Evolutionary conservation across 169 alveolate species (phyloP), one percentile per base, ranked within the genome.

Genomic region (Plasmodium ovale): DNA sequence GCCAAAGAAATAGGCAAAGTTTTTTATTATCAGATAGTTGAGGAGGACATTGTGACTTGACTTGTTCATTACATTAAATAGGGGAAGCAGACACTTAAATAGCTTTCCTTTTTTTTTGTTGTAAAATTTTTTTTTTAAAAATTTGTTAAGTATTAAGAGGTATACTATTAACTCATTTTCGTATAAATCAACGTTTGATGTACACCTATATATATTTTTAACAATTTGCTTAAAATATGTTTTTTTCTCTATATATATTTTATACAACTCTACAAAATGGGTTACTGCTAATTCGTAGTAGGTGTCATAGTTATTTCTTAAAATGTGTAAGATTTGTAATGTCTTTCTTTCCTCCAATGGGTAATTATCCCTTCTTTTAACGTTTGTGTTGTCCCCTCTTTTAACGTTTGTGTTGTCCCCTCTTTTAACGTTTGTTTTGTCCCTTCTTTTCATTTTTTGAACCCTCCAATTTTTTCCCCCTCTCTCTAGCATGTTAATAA

Each of bases 41-140:
- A 85, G 19, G 3, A 85, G 67, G 9, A 19, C 42, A 69, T 44
- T 44, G 37, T 44, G 56, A 14, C 9, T 35, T 31, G 27, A 53
- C 23, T 58, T 9, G 35, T 49, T 82, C 53, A 82, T 27, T 65
- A 65, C 35, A 65, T 85, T 68, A 85, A 85, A 68, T 53, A 85
- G 12, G 21, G 87, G 87, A 25, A 68, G 23, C 44, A 85, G 53
- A 29, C 65, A 23, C 31, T 70, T 69, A 69, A 85, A 85, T 44
- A 85, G 56, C 33, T 85, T 85, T 19, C 16, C 74, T 70, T 85
- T 85, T 54, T 53, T 85, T 29, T 68, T 67, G 9, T 67, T 54
- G 69, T 56, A 44, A 58, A 68, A 49, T 70, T 69, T 54, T 0
- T 25, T 39, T 65, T 82, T 67, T 27, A 85, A 56, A 85, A 69